Percentiles rank a stretch among this genome's conserved stretches.
These are phyloP conservation scores for Codiaeum variegatum DNA, from an alignment of 441 rosid genomes.

Conservation along the genomic window DNA sequence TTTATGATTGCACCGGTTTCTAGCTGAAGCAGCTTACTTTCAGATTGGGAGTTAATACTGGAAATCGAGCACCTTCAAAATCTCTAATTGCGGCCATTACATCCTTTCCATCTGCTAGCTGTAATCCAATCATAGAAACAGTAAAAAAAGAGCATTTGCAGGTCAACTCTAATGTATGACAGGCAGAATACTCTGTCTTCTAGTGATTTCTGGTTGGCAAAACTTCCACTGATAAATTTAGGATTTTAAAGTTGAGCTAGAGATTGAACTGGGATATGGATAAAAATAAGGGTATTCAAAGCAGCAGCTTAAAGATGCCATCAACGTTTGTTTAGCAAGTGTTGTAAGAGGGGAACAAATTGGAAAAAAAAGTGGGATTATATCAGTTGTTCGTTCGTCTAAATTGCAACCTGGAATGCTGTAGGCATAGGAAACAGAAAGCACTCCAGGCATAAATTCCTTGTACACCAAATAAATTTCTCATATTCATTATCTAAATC, in stretches of 20 bases:
- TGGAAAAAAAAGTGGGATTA: neutral
- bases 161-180: neutral
- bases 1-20: neutral
- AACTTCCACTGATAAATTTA: neutral
- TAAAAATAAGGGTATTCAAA: neutral
- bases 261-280: neutral
- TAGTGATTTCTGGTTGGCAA: neutral
- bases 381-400: neutral
- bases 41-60: conserved; percentile 85
- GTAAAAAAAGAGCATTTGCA: neutral
- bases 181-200: neutral
- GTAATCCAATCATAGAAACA: neutral
- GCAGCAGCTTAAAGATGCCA: neutral
- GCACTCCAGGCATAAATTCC: neutral
- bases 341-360: neutral
- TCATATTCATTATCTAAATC: neutral
- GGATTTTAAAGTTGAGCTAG: neutral
- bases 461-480: neutral
- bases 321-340: neutral
- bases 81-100: conserved; percentile 67
- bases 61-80: conserved; percentile 65
- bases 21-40: conserved; percentile 43
- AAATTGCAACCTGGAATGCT: neutral
- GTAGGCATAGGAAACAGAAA: neutral
- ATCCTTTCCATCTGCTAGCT: conserved; percentile 90